These are phyloP conservation scores for Ilyonectria mors-panacis DNA, from an alignment of 2,329 filamentous ascomycete species.

Conservation along the genomic window DNA sequence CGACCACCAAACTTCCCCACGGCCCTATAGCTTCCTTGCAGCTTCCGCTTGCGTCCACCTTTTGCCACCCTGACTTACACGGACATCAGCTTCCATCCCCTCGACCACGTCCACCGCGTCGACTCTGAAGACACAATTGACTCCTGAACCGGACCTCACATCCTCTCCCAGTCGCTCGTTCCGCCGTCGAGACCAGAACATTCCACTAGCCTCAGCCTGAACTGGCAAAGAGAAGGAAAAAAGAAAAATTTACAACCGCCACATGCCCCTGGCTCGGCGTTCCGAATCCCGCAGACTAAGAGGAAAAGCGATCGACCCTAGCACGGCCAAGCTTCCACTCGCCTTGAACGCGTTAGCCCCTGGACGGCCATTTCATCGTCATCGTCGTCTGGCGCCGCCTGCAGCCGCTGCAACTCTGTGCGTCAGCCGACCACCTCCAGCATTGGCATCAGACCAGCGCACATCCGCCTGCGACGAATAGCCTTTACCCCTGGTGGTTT, in stretches of 20 bases:
- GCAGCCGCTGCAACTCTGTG: conserved; percentile 21
- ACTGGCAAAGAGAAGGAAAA: conserved; percentile 18
- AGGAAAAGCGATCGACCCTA: conserved; percentile 34
- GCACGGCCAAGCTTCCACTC: conserved; percentile 33
- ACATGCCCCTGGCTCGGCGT: conserved; percentile 28
- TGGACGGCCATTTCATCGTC: conserved; percentile 25
- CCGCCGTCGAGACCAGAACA: conserved; percentile 30
- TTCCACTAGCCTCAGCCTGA: conserved; percentile 19
- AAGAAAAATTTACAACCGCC: conserved; percentile 30
- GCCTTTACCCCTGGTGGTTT: conserved; percentile 11
- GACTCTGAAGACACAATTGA: conserved; percentile 18
- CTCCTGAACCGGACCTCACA: background rate
- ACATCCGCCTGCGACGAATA: conserved; percentile 4
- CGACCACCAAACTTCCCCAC: conserved; percentile 17
- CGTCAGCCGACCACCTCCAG: conserved; percentile 20
- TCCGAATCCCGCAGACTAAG: conserved; percentile 31
- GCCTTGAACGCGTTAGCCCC: conserved; percentile 21
- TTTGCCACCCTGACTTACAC: conserved; percentile 27
- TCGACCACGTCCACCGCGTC: conserved; percentile 15
- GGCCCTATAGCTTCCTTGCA: conserved; percentile 18
- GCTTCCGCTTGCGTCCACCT: background rate
- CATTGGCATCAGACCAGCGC: conserved; percentile 18
- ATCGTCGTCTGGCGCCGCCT: conserved; percentile 21
- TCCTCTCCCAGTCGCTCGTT: conserved; percentile 27
- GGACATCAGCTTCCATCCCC: background rate